Conservation (phyloP, 805 yeast genomes). For the Cyberlindnera xylosilytica region DNA sequence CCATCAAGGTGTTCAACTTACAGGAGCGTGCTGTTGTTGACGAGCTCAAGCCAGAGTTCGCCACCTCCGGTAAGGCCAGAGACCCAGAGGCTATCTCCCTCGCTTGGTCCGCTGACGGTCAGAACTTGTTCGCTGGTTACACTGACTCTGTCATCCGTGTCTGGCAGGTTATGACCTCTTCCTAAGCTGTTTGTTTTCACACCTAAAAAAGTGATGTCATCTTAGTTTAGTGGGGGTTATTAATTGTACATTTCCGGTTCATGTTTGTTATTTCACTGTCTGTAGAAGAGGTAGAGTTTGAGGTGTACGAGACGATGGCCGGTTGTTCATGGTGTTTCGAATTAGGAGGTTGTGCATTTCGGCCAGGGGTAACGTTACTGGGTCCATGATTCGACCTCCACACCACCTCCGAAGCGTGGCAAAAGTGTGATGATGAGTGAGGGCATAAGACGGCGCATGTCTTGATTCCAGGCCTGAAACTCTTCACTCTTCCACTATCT, state of each 20-base stretch:
- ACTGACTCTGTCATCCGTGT: constrained; percentile 99
- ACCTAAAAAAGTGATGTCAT: background rate
- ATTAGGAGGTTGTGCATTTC: too few species aligned
- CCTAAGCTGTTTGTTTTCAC: constrained; percentile 17
- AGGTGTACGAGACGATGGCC: too few species aligned
- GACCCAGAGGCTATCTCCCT: constrained; percentile 98
- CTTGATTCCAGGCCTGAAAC: too few species aligned
- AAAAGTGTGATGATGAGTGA: too few species aligned
- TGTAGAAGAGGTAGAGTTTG: too few species aligned
- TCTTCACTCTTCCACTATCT: too few species aligned
- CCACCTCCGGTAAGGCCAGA: constrained; percentile 82
- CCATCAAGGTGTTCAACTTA: constrained; percentile 97
- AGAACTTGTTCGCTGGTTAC: constrained; percentile 99
- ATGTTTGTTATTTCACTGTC: constrained; percentile 3
- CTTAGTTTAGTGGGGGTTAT: constrained; percentile 6
- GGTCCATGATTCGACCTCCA: too few species aligned
- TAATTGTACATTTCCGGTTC: constrained; percentile 5
- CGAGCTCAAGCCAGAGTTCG: constrained; percentile 97
- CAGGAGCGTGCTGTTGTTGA: constrained; percentile 92
- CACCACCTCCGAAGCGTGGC: too few species aligned
- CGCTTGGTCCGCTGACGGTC: constrained; percentile 99
- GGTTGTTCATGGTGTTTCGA: too few species aligned
- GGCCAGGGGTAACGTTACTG: too few species aligned
- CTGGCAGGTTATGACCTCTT: constrained; percentile 97
- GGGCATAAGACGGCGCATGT: too few species aligned